Conservation (phyloP, 225 moss, liverwort and hornwort species). For the Physcomitrellopsis africana region DNA sequence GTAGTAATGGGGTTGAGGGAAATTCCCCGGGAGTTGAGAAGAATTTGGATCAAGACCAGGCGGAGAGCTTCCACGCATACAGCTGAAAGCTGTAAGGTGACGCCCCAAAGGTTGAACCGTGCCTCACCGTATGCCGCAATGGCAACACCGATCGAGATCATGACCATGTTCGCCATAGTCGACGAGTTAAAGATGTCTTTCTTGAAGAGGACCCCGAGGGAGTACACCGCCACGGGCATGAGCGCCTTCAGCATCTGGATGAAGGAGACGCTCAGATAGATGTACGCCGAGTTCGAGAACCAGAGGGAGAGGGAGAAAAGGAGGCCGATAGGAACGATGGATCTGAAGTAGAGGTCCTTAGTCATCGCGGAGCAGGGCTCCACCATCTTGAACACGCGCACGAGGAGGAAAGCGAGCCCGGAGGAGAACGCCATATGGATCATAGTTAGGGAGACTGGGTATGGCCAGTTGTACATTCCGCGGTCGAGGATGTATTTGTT, state of each 20-base stretch:
- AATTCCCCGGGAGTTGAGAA: conserved; percentile 58
- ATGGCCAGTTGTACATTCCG: conserved; percentile 95
- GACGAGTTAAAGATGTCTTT: conserved; percentile 54
- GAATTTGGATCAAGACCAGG: conserved; percentile 56
- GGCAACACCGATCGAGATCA: conserved; percentile 55
- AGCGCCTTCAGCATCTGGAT: conserved; percentile 74
- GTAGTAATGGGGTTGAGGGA: conserved; percentile 60
- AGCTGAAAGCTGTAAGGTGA: conserved; percentile 46
- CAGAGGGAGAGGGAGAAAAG: conserved; percentile 62
- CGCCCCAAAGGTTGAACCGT: conserved; percentile 55
- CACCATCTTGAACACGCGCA: conserved; percentile 86
- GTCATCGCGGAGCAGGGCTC: conserved; percentile 89
- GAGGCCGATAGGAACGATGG: conserved; percentile 59
- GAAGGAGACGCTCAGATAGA: conserved; percentile 64
- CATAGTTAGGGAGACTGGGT: conserved; percentile 84
- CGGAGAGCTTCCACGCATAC: conserved; percentile 63
- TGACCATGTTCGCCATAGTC: conserved; percentile 65
- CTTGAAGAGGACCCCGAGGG: conserved; percentile 49
- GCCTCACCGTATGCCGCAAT: conserved; percentile 64
- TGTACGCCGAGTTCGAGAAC: conserved; percentile 70
- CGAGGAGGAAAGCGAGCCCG: conserved; percentile 69
- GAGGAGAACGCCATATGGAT: conserved; percentile 96
- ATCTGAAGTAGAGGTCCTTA: conserved; percentile 57
- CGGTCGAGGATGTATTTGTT: conserved; percentile 94
- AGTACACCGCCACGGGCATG: conserved; percentile 64